Percentiles rank a stretch among this genome's conserved stretches.
phyloP scores from a whole-genome alignment of 345 rosid species.

The Draba incana region DNA sequence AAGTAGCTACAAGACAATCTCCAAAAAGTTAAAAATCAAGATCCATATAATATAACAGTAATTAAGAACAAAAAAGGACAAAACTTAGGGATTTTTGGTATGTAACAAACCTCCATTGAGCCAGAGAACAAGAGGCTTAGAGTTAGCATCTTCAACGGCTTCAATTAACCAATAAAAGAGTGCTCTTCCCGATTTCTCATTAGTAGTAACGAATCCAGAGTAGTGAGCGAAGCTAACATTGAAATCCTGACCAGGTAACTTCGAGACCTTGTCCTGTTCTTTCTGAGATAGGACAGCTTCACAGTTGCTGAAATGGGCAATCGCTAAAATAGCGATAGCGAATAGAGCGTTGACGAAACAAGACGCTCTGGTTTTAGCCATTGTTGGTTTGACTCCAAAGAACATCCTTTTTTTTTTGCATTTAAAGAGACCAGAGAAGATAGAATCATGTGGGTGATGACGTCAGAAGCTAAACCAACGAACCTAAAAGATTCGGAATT shows the following conservation, averaged over 20 bases:
- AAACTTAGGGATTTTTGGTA: background rate
- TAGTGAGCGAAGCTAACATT: conserved; percentile 69
- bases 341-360: conserved; percentile 33
- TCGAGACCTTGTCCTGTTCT: conserved; percentile 59
- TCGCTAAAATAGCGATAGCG: conserved; percentile 29
- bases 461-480: conserved; percentile 27
- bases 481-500: conserved; percentile 27
- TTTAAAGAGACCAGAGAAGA: conserved; percentile 15
- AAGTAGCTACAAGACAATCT: conserved; percentile 10
- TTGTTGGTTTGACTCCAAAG: conserved; percentile 11
- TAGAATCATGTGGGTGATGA: conserved; percentile 29
- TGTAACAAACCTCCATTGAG: conserved; percentile 69
- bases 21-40: background rate
- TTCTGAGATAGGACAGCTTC: conserved; percentile 50
- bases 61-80: background rate
- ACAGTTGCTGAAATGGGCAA: conserved; percentile 31
- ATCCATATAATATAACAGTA: conserved; percentile 22
- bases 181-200: conserved; percentile 66
- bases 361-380: conserved; percentile 35
- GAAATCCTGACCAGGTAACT: conserved; percentile 73
- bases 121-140: conserved; percentile 93
- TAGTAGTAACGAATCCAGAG: conserved; percentile 74
- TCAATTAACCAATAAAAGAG: conserved; percentile 88
- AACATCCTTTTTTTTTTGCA: background rate
- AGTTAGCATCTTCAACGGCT: conserved; percentile 70